phyloP scores from a whole-genome alignment of 805 yeast species.

The Cyberlindnera euphorbiae region DNA sequence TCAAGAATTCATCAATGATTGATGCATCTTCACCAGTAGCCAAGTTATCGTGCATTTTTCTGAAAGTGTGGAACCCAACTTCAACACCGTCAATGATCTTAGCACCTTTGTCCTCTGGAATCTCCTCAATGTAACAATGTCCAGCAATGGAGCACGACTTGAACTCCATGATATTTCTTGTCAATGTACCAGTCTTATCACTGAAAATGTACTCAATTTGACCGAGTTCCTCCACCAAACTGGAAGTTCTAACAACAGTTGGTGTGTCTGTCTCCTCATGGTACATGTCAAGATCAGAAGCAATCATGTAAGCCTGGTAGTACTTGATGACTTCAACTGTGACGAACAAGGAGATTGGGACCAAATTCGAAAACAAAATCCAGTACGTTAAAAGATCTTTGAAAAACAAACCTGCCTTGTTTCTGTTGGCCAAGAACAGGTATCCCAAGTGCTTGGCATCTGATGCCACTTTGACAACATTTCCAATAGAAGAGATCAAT shows the following conservation, averaged over 20 bases:
- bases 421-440: conserved; percentile 62
- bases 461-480: conserved; percentile 65
- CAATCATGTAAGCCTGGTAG: conserved; percentile 90
- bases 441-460: conserved; percentile 54
- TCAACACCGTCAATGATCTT: conserved; percentile 74
- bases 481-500: conserved; percentile 80
- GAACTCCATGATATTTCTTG: conserved; percentile 95
- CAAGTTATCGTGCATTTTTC: conserved; percentile 48
- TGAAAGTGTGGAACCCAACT: conserved; percentile 71
- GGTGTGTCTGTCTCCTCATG: conserved; percentile 87
- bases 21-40: conserved; percentile 41
- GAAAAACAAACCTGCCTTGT: conserved; percentile 68
- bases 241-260: conserved; percentile 90
- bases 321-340: conserved; percentile 94
- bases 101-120: conserved; percentile 86
- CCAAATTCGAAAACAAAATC: conserved; percentile 93
- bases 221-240: conserved; percentile 94
- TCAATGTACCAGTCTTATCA: conserved; percentile 96
- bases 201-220: conserved; percentile 95
- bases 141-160: conserved; percentile 93
- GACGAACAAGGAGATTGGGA: conserved; percentile 95
- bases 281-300: conserved; percentile 92
- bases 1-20: conserved; percentile 69
- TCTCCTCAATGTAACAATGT: conserved; percentile 74
- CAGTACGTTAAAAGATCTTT: conserved; percentile 87